Evolutionary conservation across 768 basidiomycete species (phyloP).

Genomic region (Hygrophorus pudorinus): DNA sequence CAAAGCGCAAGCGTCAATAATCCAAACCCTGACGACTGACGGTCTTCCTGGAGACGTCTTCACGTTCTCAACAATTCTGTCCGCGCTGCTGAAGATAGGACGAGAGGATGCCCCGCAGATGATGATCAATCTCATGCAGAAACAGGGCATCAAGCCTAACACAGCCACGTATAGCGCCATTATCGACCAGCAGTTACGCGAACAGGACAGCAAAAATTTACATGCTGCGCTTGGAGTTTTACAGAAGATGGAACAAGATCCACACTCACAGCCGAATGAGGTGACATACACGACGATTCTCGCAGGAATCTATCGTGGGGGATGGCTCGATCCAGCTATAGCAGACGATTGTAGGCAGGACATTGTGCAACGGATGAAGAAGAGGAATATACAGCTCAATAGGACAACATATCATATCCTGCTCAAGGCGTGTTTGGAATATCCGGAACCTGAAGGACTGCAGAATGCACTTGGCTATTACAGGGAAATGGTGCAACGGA

Average conservation of each 20-base stretch:
- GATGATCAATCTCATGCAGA: conserved; percentile 65
- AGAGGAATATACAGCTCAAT: conserved; percentile 41
- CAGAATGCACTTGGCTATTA: conserved; percentile 48
- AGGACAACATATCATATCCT: conserved; percentile 70
- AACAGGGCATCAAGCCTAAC: conserved; percentile 64
- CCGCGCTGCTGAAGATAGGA: conserved; percentile 61
- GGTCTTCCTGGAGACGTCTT: conserved; percentile 65
- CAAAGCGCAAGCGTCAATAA: conserved; percentile 41
- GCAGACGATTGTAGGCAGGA: conserved; percentile 37
- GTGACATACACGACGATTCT: conserved; percentile 81
- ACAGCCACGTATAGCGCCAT: conserved; percentile 72
- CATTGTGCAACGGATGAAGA: conserved; percentile 51
- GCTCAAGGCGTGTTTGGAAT: conserved; percentile 54
- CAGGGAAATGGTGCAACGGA: conserved; percentile 45
- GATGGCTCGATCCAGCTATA: conserved; percentile 34
- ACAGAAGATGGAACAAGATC: conserved; percentile 59
- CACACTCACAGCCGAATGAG: conserved; percentile 48
- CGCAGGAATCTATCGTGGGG: conserved; percentile 55
- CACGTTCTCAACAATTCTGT: conserved; percentile 82
- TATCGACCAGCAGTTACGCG: conserved; percentile 62
- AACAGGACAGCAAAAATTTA: conserved; percentile 43
- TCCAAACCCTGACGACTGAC: conserved; percentile 46
- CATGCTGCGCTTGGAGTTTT: conserved; percentile 61
- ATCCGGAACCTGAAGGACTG: conserved; percentile 38
- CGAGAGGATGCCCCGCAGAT: conserved; percentile 54